Evolutionary conservation across 352 stramenopile genomes (phyloP), one percentile per base, ranked within the genome.

Genomic region (Phytophthora sp.): DNA sequence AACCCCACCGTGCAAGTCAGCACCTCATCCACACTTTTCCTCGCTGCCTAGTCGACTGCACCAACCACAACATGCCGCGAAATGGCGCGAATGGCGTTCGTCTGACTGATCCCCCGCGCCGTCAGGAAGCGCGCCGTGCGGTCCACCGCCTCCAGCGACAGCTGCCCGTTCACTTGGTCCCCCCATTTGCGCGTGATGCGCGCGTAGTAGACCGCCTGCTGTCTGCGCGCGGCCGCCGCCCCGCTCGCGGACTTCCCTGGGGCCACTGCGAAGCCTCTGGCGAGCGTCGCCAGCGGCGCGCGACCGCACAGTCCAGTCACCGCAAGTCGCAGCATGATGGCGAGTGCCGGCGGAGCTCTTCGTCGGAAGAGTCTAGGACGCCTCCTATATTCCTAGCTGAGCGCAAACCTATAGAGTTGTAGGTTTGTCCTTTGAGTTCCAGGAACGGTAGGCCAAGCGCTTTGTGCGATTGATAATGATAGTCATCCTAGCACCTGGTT

Each of bases 121-220:
- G 67, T 43, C n/a, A 81, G 34, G 60, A 76, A 81, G 26, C 42
- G 34, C 17, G 63, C 18, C 12, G 65, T 72, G 38, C 53, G 49
- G 39, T 75, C 55, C 21, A 81, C 35, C 20, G 49, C 20, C 44
- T 73, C 65, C 31, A 70, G 58, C 4, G 68, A 65, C 12, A 78
- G 18, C n/a, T 18, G 13, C 4, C 21, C 27, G 17, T 45, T 32
- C 26, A 39, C 39, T 17, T 57, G 44, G 21, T 67, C n/a, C n/a
- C n/a, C n/a, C n/a, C n/a, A 54, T 49, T 77, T 81, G 18, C 59
- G 58, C 17, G 55, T 58, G 54, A 81, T 78, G n/a, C 72, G 72
- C 32, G 38, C 59, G 31, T 70, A 74, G 28, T 48, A 72, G 13
- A 39, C 18, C 10, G 72, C 61, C 41, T 61, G 37, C 24, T 59